Evolutionary conservation across 148 eudicot genomes (phyloP), one percentile per base, ranked within the genome.

Genomic region (Arctostaphylos glauca): DNA sequence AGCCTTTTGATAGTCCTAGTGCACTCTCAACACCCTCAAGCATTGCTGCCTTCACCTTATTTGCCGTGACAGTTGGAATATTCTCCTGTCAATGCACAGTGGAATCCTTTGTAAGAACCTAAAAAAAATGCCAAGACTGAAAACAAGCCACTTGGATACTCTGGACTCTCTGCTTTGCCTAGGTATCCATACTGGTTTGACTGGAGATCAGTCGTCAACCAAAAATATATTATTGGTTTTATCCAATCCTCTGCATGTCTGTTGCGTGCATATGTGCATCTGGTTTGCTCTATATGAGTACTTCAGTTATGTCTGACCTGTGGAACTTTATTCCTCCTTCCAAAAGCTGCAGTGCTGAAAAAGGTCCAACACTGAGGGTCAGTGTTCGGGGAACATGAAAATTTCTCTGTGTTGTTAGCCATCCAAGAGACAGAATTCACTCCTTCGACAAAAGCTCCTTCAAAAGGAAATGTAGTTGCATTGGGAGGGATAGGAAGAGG

Each of bases 401-500:
- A 85, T 87, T 96, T 94, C 55, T 85, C 85, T 8, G 97, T 85
- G 82, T 96, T 96, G 88, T 96, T 91, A 74, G 92, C 98, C 93
- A 96, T 96, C 99, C 99, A 96, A 74, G 99, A 96, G 68, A 96
- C 52, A 82, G 98, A 88, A 60, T 96, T 98, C 84, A 93, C 82
- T 76, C 97, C 99, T 86, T 92, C 91, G 5, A 96, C 92, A 87
- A 96, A 96, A 56, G 98, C 98, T 73, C 99, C 99, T 88, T 96
- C 99, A 79, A 96, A 93, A 67, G 95, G 91, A 83, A 76, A 81
- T 76, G 82, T 76, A 81, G 48, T 56, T 77, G 76, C 81, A 85
- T 68, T 81, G 74, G 84, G 83, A 46, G 88, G 91, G 80, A 93
- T 67, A 23, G 98, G 99, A 85, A 96, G 95, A 86, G 97, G 93